Conservation (phyloP, 169 alveolate genomes). For the Plasmodium blacklocki region DNA sequence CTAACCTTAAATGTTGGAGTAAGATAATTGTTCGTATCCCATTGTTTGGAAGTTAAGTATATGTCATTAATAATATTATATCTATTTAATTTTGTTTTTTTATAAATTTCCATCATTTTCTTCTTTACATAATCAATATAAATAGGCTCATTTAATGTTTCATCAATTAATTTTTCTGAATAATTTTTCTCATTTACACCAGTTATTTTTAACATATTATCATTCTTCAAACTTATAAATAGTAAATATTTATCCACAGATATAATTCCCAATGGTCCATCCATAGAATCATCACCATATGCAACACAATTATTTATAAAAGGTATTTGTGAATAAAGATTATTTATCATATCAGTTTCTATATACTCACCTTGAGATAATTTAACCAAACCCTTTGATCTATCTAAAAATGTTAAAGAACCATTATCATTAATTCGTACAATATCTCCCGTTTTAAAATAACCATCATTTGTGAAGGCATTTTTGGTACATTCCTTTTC, state of each 20-base stretch:
- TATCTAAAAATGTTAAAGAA: no score
- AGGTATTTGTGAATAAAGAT: constrained; percentile 11
- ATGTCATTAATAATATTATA: constrained; percentile 19
- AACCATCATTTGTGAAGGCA: no score
- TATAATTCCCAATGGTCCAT: constrained; percentile 47
- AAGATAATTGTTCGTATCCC: constrained; percentile 52
- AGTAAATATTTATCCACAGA: constrained; percentile 23
- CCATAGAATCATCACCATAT: constrained; percentile 65
- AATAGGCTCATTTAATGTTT: background rate
- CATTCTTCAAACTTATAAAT: background rate
- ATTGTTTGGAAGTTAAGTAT: constrained; percentile 10
- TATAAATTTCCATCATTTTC: constrained; percentile 29
- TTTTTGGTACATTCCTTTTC: no score
- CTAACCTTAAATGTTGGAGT: constrained; percentile 46
- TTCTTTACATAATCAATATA: constrained; percentile 28
- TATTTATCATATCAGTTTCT: no score
- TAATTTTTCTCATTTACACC: background rate
- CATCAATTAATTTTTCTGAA: constrained; percentile 1
- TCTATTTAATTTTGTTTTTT: constrained; percentile 20
- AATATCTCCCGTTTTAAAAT: no score
- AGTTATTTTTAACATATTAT: no score
- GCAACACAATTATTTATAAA: constrained; percentile 40
- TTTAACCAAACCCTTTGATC: no score
- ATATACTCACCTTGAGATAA: no score
- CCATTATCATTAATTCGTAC: no score